Evolutionary conservation across 1,139 yeast genomes (phyloP).

Genomic region (Debaryomycetaceae sp.): DNA sequence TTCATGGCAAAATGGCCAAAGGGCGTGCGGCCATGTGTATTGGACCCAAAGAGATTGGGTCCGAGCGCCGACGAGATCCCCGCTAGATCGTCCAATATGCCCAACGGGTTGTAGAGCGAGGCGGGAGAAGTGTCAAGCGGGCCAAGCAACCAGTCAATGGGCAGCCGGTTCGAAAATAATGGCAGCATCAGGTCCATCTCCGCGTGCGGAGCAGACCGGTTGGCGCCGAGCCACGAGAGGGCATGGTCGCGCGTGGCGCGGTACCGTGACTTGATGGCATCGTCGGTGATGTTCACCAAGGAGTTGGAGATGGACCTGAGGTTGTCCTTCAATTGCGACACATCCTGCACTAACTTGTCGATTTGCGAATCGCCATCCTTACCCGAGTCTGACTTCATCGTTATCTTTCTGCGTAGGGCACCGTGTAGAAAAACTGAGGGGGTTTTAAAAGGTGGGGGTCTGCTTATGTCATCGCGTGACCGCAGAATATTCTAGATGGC

Average conservation of each 20-base stretch:
- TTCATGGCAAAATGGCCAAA: conserved; percentile 47
- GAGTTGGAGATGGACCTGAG: conserved; percentile 9
- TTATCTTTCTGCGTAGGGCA: too few species aligned
- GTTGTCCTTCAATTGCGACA: conserved; percentile 10
- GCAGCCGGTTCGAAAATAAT: background rate
- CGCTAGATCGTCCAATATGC: background rate
- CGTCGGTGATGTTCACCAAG: conserved; percentile 12
- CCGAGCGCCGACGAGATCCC: background rate
- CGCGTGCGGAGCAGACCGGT: conserved; percentile 1
- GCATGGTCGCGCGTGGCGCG: conserved; percentile 1
- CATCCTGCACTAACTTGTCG: conserved; percentile 11
- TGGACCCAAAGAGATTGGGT: background rate
- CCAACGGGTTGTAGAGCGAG: background rate
- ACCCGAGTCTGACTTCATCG: background rate
- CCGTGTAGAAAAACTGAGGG: too few species aligned
- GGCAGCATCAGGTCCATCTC: too few species aligned
- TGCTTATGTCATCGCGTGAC: too few species aligned
- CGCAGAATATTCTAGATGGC: too few species aligned
- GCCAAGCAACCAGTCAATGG: too few species aligned
- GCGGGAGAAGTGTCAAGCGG: background rate
- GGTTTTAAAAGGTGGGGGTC: too few species aligned
- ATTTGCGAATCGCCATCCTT: conserved; percentile 1
- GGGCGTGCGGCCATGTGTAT: conserved; percentile 12
- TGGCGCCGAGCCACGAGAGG: background rate
- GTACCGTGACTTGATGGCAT: background rate